Evolutionary conservation across 2,329 filamentous ascomycete genomes (phyloP).

Genomic region (Fusarium acutatum): DNA sequence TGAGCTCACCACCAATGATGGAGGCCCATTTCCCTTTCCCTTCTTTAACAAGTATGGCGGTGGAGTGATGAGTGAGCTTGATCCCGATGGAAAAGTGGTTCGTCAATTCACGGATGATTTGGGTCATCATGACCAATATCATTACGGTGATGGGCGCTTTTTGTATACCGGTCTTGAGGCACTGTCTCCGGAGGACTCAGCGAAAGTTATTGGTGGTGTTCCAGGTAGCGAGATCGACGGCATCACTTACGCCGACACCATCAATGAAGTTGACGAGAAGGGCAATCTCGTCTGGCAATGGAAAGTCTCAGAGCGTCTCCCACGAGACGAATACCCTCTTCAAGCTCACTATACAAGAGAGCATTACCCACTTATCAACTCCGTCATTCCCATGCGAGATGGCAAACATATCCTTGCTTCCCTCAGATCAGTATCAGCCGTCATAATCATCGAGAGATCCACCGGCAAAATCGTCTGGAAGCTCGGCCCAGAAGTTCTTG

Average conservation of each 20-base stretch:
- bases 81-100: conserved; percentile 34
- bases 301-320: conserved; percentile 41
- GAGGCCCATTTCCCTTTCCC: conserved; percentile 38
- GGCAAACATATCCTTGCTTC: conserved; percentile 43
- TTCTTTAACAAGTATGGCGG: conserved; percentile 46
- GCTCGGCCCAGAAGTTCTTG: conserved; percentile 33
- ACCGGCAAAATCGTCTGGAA: conserved; percentile 44
- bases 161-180: conserved; percentile 42
- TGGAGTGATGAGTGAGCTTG: conserved; percentile 43
- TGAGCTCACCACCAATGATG: conserved; percentile 28
- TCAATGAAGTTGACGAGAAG: conserved; percentile 41
- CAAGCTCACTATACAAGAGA: conserved; percentile 44
- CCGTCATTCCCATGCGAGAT: conserved; percentile 40
- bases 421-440: conserved; percentile 41
- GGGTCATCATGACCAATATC: conserved; percentile 44
- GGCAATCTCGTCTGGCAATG: conserved; percentile 42
- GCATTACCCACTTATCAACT: conserved; percentile 46
- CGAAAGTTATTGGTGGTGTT: conserved; percentile 41
- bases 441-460: conserved; percentile 40
- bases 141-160: conserved; percentile 40
- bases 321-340: conserved; percentile 40
- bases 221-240: conserved; percentile 38
- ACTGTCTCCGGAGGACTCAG: conserved; percentile 37
- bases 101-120: conserved; percentile 41
- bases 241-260: conserved; percentile 43